phyloP scores from a whole-genome alignment of 768 basidiomycete genomes.

The Mycena leptocephala region DNA sequence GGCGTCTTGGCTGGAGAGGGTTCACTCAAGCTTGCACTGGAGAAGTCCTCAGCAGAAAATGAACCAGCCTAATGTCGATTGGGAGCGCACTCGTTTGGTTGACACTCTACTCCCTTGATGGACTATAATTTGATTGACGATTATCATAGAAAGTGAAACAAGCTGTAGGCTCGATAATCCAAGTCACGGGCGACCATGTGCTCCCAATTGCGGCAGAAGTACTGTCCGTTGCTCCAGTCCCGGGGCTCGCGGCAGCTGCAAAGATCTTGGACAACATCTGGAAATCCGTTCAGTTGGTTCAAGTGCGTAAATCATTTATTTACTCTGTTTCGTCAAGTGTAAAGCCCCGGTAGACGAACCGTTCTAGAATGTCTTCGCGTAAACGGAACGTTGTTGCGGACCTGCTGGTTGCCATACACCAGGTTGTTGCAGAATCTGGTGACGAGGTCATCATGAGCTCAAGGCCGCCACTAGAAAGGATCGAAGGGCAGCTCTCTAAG shows the following conservation, averaged over 20 bases:
- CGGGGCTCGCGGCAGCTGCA: conserved; percentile 16
- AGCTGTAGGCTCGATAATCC: background rate
- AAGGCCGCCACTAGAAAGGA: conserved; percentile 63
- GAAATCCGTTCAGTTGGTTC: background rate
- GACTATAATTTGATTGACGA: background rate
- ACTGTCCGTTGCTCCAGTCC: background rate
- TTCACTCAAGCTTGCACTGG: background rate
- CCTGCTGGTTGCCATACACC: conserved; percentile 74
- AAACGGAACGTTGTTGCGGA: conserved; percentile 82
- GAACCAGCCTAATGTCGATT: background rate
- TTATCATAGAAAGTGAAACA: conserved; percentile 2
- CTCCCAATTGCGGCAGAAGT: conserved; percentile 20
- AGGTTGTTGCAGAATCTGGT: conserved; percentile 76
- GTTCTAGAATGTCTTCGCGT: conserved; percentile 79
- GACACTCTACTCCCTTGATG: background rate
- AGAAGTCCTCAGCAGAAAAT: background rate
- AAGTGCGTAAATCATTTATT: conserved; percentile 2
- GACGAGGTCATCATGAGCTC: conserved; percentile 65
- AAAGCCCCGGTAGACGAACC: conserved; percentile 67
- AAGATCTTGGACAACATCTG: conserved; percentile 28
- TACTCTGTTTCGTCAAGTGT: background rate
- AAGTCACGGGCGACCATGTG: conserved; percentile 7
- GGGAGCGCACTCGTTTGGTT: conserved; percentile 21
- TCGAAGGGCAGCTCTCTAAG: conserved; percentile 68
- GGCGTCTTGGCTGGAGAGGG: background rate